phyloP scores from a whole-genome alignment of 1,284 basidiomycete genomes.

The Ganoderma boninense region DNA sequence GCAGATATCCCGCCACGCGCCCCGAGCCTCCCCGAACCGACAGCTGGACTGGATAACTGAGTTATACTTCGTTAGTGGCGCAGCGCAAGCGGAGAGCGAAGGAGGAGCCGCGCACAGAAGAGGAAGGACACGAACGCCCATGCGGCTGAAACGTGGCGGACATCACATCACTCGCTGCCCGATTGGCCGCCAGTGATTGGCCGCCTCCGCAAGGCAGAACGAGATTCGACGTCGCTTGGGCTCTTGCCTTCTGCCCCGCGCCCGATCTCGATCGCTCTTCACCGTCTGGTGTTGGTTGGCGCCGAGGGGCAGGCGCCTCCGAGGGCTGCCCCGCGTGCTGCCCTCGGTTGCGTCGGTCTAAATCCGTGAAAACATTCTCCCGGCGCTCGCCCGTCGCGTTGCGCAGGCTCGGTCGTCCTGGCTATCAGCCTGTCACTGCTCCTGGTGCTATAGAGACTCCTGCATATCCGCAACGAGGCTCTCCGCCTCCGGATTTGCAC shows the following conservation, averaged over 20 bases:
- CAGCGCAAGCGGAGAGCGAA: neutral
- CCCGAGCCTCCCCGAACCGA: too few species aligned
- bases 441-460: neutral
- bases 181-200: slow-evolving; percentile 3
- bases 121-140: slow-evolving; percentile 1
- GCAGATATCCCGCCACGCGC: neutral
- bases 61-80: neutral
- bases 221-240: neutral
- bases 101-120: neutral
- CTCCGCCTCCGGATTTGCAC: neutral
- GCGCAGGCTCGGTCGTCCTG: neutral
- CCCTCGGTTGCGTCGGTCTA: neutral
- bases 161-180: neutral
- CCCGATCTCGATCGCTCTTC: slow-evolving; percentile 9
- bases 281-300: neutral
- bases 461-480: neutral
- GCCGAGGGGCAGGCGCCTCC: neutral
- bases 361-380: neutral
- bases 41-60: neutral
- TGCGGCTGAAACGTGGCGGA: neutral
- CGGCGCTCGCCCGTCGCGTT: neutral
- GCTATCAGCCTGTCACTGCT: neutral
- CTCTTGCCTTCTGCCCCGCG: neutral
- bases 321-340: neutral
- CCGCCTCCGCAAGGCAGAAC: neutral